Evolutionary conservation across 2,329 filamentous ascomycete species (phyloP), one percentile per base, ranked within the genome.

Genomic region (Fusarium udum): DNA sequence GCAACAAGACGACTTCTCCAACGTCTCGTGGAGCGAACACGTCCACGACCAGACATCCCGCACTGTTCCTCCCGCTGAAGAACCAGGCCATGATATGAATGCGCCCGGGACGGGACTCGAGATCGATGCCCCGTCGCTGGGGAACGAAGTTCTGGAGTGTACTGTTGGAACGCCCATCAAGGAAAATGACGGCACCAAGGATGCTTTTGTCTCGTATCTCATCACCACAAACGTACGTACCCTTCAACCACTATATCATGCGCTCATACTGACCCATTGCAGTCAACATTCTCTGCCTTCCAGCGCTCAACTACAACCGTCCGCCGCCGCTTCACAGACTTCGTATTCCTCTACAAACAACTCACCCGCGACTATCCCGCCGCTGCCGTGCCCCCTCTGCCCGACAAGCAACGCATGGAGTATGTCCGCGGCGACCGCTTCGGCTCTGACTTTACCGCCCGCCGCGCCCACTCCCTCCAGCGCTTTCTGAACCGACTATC

Each of bases 351-450:
- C 71, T 98, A 94, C 85, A 98, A 97, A 84, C 92, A 93, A 37
- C 91, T 99, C 58, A 91, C 88, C 72, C 92, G 91, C 80, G 95
- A 98, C 81, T 98, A 94, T 78, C 94, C 95, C 67, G 93, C 94
- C 84, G 94, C 93, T 82, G 96, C 96, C 53, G 94, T 99, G 7
- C 96, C 96, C 36, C 96, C 96, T 52, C 87, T 99, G 61, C 96
- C 96, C 60, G 96, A 98, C 84, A 99, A 98, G 87, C 95, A 98
- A 87, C 97, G 97, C 84, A 97, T 99, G 93, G 95, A 97, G 80
- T 98, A 98, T 80, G 96, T 98, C 58, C 93, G 95, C 40, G 96
- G 96, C 76, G 95, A 98, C 85, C 92, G 96, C 72, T 99, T 99
- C 83, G 95, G 95, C 14, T 84, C 92, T 56, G 96, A 98, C 83